These are phyloP conservation scores for Ceratocystis albifundus DNA, from an alignment of 2,329 filamentous ascomycete genomes.

Conservation along the genomic window DNA sequence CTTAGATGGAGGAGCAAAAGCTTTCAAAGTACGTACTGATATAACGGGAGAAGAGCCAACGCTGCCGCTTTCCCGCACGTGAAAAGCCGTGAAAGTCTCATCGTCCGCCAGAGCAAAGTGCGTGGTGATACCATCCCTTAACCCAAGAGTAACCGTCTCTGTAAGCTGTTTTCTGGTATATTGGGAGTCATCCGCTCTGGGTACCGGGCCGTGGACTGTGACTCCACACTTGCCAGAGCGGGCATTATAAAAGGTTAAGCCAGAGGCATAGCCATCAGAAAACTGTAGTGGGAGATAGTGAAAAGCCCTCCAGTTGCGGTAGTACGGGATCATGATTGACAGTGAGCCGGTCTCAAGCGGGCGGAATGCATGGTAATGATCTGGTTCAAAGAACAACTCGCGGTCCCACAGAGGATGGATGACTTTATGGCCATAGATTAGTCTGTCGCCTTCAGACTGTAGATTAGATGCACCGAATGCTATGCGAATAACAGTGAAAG, in stretches of 20 bases:
- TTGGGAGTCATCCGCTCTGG: neutral
- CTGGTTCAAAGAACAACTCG: conserved; percentile 15
- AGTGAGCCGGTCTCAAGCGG: conserved; percentile 18
- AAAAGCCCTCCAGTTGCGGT: conserved; percentile 20
- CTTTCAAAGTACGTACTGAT: neutral
- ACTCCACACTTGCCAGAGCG: conserved; percentile 21
- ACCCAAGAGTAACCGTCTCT: conserved; percentile 11
- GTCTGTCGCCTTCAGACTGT: conserved; percentile 20
- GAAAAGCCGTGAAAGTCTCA: conserved; percentile 15
- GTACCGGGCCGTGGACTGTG: conserved; percentile 17
- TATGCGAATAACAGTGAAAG: conserved; percentile 20
- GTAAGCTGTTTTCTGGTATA: neutral
- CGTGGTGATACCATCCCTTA: conserved; percentile 17
- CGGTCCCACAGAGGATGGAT: conserved; percentile 21
- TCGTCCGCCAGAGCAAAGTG: conserved; percentile 15
- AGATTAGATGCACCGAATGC: conserved; percentile 22
- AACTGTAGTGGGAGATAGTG: conserved; percentile 19
- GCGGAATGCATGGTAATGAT: conserved; percentile 18
- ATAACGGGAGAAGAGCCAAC: conserved; percentile 19
- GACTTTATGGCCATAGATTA: conserved; percentile 15
- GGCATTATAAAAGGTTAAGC: conserved; percentile 19
- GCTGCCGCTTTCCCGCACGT: conserved; percentile 18
- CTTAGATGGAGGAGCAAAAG: neutral
- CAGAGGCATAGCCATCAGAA: conserved; percentile 17
- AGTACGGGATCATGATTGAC: conserved; percentile 22